These are phyloP conservation scores for Naganishia friedmannii DNA, from an alignment of 768 basidiomycete species.

Conservation along the genomic window DNA sequence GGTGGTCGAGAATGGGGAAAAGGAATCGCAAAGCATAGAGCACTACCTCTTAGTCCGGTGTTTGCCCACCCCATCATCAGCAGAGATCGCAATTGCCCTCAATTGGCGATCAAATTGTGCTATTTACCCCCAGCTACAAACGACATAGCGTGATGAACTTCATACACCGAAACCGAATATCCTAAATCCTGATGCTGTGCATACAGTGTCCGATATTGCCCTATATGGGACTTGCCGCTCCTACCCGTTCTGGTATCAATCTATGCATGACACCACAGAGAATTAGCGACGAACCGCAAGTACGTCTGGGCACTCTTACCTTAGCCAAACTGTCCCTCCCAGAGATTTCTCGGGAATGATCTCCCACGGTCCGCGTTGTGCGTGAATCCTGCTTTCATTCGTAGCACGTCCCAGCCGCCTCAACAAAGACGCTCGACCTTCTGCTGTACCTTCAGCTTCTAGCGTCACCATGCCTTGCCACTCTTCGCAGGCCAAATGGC, in stretches of 20 bases:
- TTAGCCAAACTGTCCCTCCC: slow-evolving; percentile 49
- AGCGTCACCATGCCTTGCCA: slow-evolving; percentile 51
- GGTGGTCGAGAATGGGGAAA: too few relatives aligned
- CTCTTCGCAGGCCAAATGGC: slow-evolving; percentile 21
- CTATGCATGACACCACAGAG: not conserved
- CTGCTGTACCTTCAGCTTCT: slow-evolving; percentile 52
- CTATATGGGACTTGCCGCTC: not conserved
- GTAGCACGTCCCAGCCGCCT: slow-evolving; percentile 34
- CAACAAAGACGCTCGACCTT: slow-evolving; percentile 47
- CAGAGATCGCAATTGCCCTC: too few relatives aligned
- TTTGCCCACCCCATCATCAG: too few relatives aligned
- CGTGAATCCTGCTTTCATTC: slow-evolving; percentile 30
- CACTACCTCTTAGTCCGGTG: too few relatives aligned
- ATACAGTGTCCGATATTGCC: not conserved
- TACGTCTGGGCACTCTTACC: slow-evolving; percentile 31
- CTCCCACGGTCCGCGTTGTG: slow-evolving; percentile 49
- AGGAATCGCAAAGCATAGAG: too few relatives aligned
- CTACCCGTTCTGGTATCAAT: not conserved
- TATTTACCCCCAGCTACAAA: too few relatives aligned
- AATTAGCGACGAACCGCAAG: not conserved
- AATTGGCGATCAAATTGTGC: too few relatives aligned
- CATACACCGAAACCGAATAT: too few relatives aligned
- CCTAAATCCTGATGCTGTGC: too few relatives aligned
- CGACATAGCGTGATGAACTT: too few relatives aligned
- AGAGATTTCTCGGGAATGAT: slow-evolving; percentile 49